Base-by-base conservation (phyloP, 2,329 filamentous ascomycete genomes). In the Calonectria leucothoes region DNA sequence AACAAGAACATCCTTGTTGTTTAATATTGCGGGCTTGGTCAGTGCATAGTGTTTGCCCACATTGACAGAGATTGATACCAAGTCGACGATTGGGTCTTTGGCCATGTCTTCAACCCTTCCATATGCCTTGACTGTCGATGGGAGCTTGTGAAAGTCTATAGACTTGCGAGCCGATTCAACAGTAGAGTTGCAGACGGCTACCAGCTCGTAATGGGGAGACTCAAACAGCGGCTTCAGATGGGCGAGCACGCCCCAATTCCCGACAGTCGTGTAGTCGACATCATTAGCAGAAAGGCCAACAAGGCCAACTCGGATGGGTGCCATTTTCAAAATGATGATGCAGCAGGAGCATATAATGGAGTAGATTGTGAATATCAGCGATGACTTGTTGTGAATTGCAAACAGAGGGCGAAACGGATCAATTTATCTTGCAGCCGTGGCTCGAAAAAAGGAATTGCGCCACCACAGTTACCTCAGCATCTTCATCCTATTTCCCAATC, bases 111-210 rank as follows among this genome's bases (percentile, higher is more conserved):
- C 82, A 0, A 88, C 84, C 23, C 83, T 80, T n/a, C 86, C 88
- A 72, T 90, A 90, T 0, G 86, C 82, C 39, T 84, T 86, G 11
- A 84, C 85, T 2, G 76, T 78, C 1, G 79, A 55, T 0, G 84
- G 81, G 0, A 90, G 84, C 8, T 82, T 81, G 78, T 86, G 88
- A 12, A 82, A 78, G 7, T 80, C 73, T 42, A 87, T 87, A 17
- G 88, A 86, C 0, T 81, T 82, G 20, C 82, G 76, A 0, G 87
- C 86, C 2, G 87, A 85, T 6, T 82, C 79, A 5, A 84, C 77
- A 27, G 84, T 85, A 6, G 87, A 88, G 81, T 90, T 90, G 73
- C 86, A 84, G n/a, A 91, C 79, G 2, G 87, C 89, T 4, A 87
- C 84, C 57, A 90, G 85, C 52, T 84, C 70, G 74, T 86, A 90